Evolutionary conservation across 139 green algal species (phyloP), one percentile per base, ranked within the genome.

Genomic region (Chlamydomonas eustigma): DNA sequence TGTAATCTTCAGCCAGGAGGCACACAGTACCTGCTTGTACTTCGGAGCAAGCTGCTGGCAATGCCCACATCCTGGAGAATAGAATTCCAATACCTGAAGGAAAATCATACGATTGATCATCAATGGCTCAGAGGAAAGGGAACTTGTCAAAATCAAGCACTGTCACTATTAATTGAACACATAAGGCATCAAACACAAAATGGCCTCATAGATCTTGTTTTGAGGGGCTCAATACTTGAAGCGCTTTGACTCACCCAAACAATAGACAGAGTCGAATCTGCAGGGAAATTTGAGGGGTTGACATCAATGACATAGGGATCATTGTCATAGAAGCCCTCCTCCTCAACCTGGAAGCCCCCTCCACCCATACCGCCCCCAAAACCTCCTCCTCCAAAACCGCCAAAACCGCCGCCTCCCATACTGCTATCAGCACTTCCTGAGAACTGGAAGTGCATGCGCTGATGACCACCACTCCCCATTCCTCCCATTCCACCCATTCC

Each of bases 21-120:
- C n/a, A n/a, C n/a, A n/a, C n/a, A n/a, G n/a, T n/a, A n/a, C 77
- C 76, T 90, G 82, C 31, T 73, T 78, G 87, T 87, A 96, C 73
- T 96, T 92, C 64, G 86, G 88, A 2, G 86, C 85, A 71, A 97
- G 81, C 65, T 90, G 64, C 30, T 84, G 76, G 78, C 90, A 95
- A 84, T 95, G 90, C 3, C 87, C 77, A 34, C 76, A 91, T 84
- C 88, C 90, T 33, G 84, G 83, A 2, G 85, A 86, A 73, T 95
- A 95, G 51, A 92, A 93, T 80, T 95, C 86, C 2, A 95, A 63
- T 32, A 96, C 50, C 52, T 68, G 52, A 25, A 68, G 44, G 12
- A 58, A 18, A n/a, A n/a, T n/a, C n/a, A n/a, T n/a, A n/a, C n/a
- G n/a, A n/a, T n/a, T n/a, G n/a, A n/a, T n/a, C n/a, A n/a, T n/a